phyloP scores from a whole-genome alignment of 176 grass and related monocot genomes.

The Oryza glaberrima region DNA sequence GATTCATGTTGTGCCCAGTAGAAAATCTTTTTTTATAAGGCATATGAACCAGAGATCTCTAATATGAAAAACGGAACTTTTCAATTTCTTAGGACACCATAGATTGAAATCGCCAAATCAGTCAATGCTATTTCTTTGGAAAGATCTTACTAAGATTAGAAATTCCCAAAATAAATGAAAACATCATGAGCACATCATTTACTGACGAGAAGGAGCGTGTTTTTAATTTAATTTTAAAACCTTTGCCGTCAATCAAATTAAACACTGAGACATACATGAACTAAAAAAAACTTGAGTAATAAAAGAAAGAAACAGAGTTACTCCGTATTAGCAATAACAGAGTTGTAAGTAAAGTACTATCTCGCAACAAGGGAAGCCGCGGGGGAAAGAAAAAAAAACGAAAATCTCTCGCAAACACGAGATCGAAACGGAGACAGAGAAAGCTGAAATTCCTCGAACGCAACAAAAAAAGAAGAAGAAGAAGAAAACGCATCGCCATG shows the following conservation, averaged over 20 bases:
- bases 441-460: too few species aligned
- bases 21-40: background rate
- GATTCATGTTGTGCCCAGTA: background rate
- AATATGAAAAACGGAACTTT: background rate
- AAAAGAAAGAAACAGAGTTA: background rate
- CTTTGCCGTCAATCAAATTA: background rate
- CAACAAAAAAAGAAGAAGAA: too few species aligned
- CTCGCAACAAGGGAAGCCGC: background rate
- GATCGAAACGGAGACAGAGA: background rate
- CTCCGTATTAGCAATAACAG: background rate
- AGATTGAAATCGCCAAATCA: background rate
- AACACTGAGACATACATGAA: background rate
- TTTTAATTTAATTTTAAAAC: background rate
- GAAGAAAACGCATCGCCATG: too few species aligned
- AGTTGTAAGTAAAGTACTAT: background rate
- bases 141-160: too few species aligned
- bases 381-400: background rate
- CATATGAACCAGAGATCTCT: background rate
- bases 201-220: background rate
- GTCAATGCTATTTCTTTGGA: too few species aligned
- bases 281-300: background rate
- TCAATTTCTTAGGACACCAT: background rate
- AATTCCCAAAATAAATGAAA: background rate
- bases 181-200: background rate
- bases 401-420: background rate